phyloP scores from a whole-genome alignment of 768 basidiomycete genomes.

The Lentinula lateritia region DNA sequence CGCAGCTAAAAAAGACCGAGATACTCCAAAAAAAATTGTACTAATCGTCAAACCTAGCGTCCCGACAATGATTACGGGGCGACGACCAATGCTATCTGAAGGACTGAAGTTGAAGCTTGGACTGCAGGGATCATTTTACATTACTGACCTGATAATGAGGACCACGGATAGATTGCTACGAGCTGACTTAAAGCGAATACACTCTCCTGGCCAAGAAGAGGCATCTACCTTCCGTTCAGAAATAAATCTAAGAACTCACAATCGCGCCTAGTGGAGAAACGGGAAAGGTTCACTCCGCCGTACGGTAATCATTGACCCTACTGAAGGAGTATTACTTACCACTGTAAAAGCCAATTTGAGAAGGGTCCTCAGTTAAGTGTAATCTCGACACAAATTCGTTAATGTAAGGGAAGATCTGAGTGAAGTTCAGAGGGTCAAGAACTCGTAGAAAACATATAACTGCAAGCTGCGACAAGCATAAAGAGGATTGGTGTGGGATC shows the following conservation, averaged over 20 bases:
- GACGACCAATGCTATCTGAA: slow-evolving; percentile 54
- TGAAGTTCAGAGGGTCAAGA: slow-evolving; percentile 56
- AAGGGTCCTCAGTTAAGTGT: slow-evolving; percentile 50
- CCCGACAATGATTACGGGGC: slow-evolving; percentile 55
- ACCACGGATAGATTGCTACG: slow-evolving; percentile 60
- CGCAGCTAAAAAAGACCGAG: slow-evolving; percentile 40
- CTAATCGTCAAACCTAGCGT: slow-evolving; percentile 44
- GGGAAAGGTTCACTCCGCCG: neutral
- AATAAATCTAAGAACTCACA: neutral
- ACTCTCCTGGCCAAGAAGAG: slow-evolving; percentile 43
- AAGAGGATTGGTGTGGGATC: slow-evolving; percentile 27
- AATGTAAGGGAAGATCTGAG: slow-evolving; percentile 66
- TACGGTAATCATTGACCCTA: too few relatives aligned
- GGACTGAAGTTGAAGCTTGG: neutral
- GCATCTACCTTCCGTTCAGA: neutral
- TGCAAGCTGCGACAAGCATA: slow-evolving; percentile 48
- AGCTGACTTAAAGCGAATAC: slow-evolving; percentile 58
- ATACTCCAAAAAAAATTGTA: slow-evolving; percentile 54
- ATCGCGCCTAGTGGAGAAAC: slow-evolving; percentile 1
- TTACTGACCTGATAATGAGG: slow-evolving; percentile 42
- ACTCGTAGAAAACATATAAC: slow-evolving; percentile 51
- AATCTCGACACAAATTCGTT: slow-evolving; percentile 60
- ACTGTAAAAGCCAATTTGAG: slow-evolving; percentile 63
- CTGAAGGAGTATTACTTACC: slow-evolving; percentile 47
- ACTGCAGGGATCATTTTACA: neutral